Evolutionary conservation across 2,329 filamentous ascomycete genomes (phyloP), one percentile per base, ranked within the genome.

Genomic region (Meredithiella fracta): DNA sequence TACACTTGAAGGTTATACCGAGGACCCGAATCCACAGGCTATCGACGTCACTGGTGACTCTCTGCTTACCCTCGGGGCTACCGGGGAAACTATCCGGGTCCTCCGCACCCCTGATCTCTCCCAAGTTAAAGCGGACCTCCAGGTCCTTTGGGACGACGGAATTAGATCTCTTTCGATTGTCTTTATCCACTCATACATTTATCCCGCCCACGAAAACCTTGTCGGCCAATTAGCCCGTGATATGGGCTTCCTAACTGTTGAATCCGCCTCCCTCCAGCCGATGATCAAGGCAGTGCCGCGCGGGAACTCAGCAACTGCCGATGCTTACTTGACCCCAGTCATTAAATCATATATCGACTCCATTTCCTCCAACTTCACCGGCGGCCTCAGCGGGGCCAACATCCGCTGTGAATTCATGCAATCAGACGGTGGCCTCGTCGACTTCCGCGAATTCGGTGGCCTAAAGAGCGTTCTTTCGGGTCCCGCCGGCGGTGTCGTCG

Each of bases 401-500:
- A 86, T 87, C 2, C 75, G 90, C 60, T 96, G 90, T 69, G 89
- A 96, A 66, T 95, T 96, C 62, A 95, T 95, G 89, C 88, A 95
- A 67, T 89, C 84, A 8, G 86, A 94, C 60, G 87, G 86, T 22
- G 80, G 80, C 0, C 66, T 83, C 1, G 79, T 83, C 0, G 85
- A 89, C 60, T 84, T 89, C 0, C 81, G 86, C 56, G 82, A 79
- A 61, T 94, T 96, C 64, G 90, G 86, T 0, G 90, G 90, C 0
- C 70, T 95, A 3, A 82, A 84, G 62, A 88, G 88, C 1, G 94
- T 96, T 58, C 66, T 96, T 1, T 94, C 87, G 0, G 90, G 90
- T 0, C 90, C 90, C 1, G 90, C 90, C n/a, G 90, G 89, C 31
- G 90, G 90, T 42, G 90, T 95, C 0, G 89, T 95, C 0, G 90